Base-by-base conservation (phyloP, 805 yeast species). In the Candida sphagnicola region DNA sequence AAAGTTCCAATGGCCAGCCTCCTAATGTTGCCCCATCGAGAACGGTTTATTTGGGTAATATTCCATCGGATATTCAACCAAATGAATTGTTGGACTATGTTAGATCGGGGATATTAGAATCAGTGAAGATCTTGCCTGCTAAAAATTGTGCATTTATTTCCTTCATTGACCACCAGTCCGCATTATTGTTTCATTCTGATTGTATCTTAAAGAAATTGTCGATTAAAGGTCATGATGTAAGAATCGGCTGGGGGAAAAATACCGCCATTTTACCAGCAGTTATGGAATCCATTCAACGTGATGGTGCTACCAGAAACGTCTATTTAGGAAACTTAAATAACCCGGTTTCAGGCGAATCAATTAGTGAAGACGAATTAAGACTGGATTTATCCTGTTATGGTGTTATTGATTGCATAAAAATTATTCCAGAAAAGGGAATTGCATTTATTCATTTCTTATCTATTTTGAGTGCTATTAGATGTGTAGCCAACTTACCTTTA, bases 201-300 rank as follows among this genome's bases (percentile, higher is more conserved):
- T 95, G 96, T 28, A 82, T 86, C 36, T 72, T 91, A 56, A 88
- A 87, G 56, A 78, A 90, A 56, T 70, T 90, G 46, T 78, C 82
- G 30, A 84, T 93, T 43, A 80, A 78, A 49, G 89, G 87, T 33
- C 80, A 83, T 48, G 95, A 86, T 52, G 78, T 90, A 41, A 78
- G 88, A 54, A 76, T 91, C 43, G 96, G 96, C 10, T 93, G 98
- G 98, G 96, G 96, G 15, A 84, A 84, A 48, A 79, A 88, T 28
- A 70, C 82, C 2, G 79, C 85, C 1, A 77, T 89, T 25, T 80
- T 79, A 42, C 85, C 95, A 2, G 72, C 83, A 5, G 90, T 91
- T 5, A 67, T 79, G 38, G 77, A 81, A 24, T 82, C 89, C 13
- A 88, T 93, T 39, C 79, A 80, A 40, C 77, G 85, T 45, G 91